Evolutionary conservation across 2,329 filamentous ascomycete species (phyloP), one percentile per base, ranked within the genome.

Genomic region (Aspergillus brunneoviolaceus): DNA sequence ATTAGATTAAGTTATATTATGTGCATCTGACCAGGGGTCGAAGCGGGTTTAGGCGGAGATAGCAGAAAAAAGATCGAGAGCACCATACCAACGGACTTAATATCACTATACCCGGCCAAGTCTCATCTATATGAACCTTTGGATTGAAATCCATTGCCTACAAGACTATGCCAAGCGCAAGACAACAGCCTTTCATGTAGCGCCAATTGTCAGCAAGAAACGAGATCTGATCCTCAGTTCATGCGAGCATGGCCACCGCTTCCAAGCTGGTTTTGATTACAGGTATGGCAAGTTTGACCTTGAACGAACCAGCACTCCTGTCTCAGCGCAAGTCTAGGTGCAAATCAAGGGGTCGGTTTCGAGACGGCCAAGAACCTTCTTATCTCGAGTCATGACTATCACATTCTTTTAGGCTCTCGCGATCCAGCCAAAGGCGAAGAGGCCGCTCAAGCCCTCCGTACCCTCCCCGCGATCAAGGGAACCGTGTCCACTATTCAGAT

Each of bases 281-380:
- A 35, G 53, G 53, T 55, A 55, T 29, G 31, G 10, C 6, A 10
- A 29, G 14, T 16, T 25, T n/a, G 10, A 14, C n/a, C 14, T 33
- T 14, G n/a, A 48, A 12, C n/a, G 19, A n/a, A 25, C 45, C 49
- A n/a, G n/a, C 11, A 29, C 21, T 25, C n/a, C 16, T 9, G 33
- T 35, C 42, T 49, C 48, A 49, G n/a, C 23, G 14, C 23, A 19
- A 19, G 2, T 19, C 16, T 42, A 69, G 69, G 70, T 6, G 69
- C 66, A 19, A 72, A 71, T 58, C 65, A 62, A 33, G 70, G 70
- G 35, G 62, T 73, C 29, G 70, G 70, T 10, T 65, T 63, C 48
- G 69, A 66, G 47, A 64, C 65, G 4, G 60, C 67, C 31, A 64
- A 66, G 47, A 60, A 65, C 14, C 58, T 73, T 9, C 59, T 63